Evolutionary conservation across 768 basidiomycete species (phyloP), one percentile per base, ranked within the genome.

Genomic region (Phlebiopsis gigantea): DNA sequence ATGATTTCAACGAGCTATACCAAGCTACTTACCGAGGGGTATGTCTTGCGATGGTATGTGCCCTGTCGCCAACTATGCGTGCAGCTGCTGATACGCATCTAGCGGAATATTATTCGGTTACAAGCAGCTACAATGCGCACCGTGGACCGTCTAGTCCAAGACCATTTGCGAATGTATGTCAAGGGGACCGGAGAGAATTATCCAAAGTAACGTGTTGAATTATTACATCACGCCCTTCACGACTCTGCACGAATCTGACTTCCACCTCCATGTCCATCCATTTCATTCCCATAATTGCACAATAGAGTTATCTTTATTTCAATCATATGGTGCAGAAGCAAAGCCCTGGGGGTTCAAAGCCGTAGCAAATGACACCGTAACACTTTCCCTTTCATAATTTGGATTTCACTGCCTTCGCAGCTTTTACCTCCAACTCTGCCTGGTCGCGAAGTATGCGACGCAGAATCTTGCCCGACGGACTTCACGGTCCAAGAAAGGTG

Each of bases 391-490:
- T 26, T 47, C 10, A 59, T 39, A 59, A 29, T 46, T 50, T 59
- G 8, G 55, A 44, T 24, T 47, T 53, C 44, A 15, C n/a, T 15
- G 9, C 44, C 31, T 39, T 55, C 21, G 17, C 5, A 30, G 31
- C 43, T 28, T n/a, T 24, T 4, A 47, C 58, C 56, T 90, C 88
- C 43, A 73, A 69, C 65, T 83, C 83, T 0, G 85, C 88, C 46
- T 74, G 70, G 3, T 85, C 88, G 12, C 90, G 79, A 41, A 95
- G 74, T 60, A 91, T 81, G 25, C 88, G 80, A 45, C 92, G 78
- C 31, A 95, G 70, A 63, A 97, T 97, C 72, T 96, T 95, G 2
- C 93, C 93, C 54, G 90, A 81, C 26, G 91, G 84, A 62, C 90
- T 93, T 57, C 14, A 17, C 34, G 17, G 12, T 10, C 2, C 2